These are phyloP conservation scores for Tetraselmis chui DNA, from an alignment of 139 green algal genomes.

Conservation along the genomic window DNA sequence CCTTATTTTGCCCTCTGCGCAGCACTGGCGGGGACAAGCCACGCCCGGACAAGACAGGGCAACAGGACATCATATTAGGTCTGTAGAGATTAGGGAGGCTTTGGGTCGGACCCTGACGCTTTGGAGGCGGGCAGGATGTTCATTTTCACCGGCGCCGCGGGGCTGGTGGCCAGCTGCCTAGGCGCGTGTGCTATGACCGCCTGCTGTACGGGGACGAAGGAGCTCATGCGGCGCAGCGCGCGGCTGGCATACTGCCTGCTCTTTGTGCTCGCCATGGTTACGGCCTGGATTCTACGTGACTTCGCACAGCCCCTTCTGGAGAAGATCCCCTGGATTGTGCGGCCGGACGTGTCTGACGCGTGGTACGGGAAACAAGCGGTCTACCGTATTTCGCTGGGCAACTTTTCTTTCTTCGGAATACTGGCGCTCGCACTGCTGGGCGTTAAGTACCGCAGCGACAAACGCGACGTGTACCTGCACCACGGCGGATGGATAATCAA, in stretches of 20 bases:
- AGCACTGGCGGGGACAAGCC: too few species aligned
- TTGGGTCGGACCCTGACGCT: not conserved
- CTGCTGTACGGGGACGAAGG: slow-evolving; percentile 36
- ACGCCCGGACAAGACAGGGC: too few species aligned
- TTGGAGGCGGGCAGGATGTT: not conserved
- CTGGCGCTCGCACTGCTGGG: slow-evolving; percentile 70
- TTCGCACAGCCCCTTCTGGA: slow-evolving; percentile 86
- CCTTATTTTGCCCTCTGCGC: too few species aligned
- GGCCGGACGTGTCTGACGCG: slow-evolving; percentile 4
- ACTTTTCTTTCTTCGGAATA: slow-evolving; percentile 81
- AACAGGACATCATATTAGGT: too few species aligned
- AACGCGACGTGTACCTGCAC: slow-evolving; percentile 72
- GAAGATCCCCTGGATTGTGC: slow-evolving; percentile 76
- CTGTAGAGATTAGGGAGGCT: too few species aligned
- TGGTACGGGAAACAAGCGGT: slow-evolving; percentile 95
- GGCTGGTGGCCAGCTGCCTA: not conserved
- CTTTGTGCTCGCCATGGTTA: slow-evolving; percentile 82
- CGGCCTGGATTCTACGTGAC: slow-evolving; percentile 85
- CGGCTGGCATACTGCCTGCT: slow-evolving; percentile 72
- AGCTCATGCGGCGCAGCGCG: slow-evolving; percentile 52
- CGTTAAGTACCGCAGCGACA: slow-evolving; percentile 77
- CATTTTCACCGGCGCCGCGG: not conserved
- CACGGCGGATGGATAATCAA: slow-evolving; percentile 87
- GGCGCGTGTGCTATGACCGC: slow-evolving; percentile 41
- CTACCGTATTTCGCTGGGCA: slow-evolving; percentile 89